Percentiles rank a stretch among this genome's conserved stretches.
phyloP scores from a whole-genome alignment of 2,329 filamentous ascomycete species.

The Pseudopyrenochaeta lycopersici region DNA sequence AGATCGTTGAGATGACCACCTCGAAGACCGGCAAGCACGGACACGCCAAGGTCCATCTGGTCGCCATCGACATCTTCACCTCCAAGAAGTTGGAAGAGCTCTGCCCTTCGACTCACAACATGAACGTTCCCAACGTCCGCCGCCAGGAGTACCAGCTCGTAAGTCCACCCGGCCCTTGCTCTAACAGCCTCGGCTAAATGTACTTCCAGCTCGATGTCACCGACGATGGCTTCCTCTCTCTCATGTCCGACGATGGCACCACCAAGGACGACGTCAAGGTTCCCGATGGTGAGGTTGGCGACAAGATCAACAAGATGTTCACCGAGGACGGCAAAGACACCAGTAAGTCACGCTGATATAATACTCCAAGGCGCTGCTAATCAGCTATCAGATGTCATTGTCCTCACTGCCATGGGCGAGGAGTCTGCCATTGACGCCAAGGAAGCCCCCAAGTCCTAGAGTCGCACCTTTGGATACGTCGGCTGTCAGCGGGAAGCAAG shows the following conservation, averaged over 20 bases:
- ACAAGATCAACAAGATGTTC: constrained; percentile 86
- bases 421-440: constrained; percentile 92
- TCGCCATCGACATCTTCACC: constrained; percentile 99
- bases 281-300: constrained; percentile 87
- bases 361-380: constrained; percentile 21
- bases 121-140: constrained; percentile 94
- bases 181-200: constrained; percentile 26
- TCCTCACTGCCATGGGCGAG: constrained; percentile 96
- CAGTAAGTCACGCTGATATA: constrained; percentile 71
- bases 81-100: constrained; percentile 99
- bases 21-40: constrained; percentile 99
- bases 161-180: constrained; percentile 60
- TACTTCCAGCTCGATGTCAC: constrained; percentile 80
- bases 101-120: constrained; percentile 95
- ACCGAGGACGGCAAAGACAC: constrained; percentile 86
- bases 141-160: constrained; percentile 95
- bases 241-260: constrained; percentile 86
- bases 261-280: constrained; percentile 96
- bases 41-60: constrained; percentile 99
- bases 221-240: constrained; percentile 92
- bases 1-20: constrained; percentile 99
- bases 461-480: constrained; percentile 32
- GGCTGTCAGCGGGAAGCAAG: constrained; percentile 37
- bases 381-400: constrained; percentile 76
- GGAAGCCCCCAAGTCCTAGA: constrained; percentile 74